A percentile compares a stretch with the other conserved stretches of the same genome.
Conservation (phyloP, 1,284 basidiomycete species). For the Trichosporon ovoides region DNA sequence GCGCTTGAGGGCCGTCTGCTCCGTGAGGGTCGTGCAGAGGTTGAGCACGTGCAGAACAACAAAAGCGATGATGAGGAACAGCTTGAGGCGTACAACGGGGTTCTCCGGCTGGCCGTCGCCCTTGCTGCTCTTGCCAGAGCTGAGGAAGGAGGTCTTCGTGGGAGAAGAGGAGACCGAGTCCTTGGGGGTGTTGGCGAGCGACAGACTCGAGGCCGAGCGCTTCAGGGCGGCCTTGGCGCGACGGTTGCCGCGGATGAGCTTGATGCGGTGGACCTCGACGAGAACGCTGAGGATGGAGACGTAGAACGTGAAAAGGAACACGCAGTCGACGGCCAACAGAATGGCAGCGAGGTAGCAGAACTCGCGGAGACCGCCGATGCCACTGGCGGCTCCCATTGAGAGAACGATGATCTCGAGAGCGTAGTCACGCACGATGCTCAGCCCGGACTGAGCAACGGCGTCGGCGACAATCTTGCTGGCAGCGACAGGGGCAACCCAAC, state of each 20-base stretch:
- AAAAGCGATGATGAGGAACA: conserved; percentile 85
- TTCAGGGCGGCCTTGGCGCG: conserved; percentile 21
- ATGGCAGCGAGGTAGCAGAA: conserved; percentile 85
- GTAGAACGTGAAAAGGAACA: conserved; percentile 86
- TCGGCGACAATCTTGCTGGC: conserved; percentile 79
- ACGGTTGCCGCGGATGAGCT: conserved; percentile 53
- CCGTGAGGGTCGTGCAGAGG: conserved; percentile 84
- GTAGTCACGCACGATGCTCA: conserved; percentile 85
- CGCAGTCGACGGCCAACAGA: conserved; percentile 76
- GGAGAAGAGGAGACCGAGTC: conserved; percentile 12
- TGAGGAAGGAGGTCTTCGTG: conserved; percentile 11
- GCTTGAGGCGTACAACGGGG: conserved; percentile 80
- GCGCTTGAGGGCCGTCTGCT: conserved; percentile 60
- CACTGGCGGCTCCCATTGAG: conserved; percentile 76
- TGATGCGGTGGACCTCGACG: conserved; percentile 72
- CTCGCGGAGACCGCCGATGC: conserved; percentile 84
- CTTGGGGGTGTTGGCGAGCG: conserved; percentile 13
- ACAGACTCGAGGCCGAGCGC: conserved; percentile 16
- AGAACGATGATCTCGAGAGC: conserved; percentile 87
- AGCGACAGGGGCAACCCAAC: conserved; percentile 57
- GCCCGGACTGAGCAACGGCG: conserved; percentile 71
- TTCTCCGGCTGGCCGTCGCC: conserved; percentile 53
- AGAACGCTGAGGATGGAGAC: conserved; percentile 83
- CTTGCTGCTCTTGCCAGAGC: conserved; percentile 10
- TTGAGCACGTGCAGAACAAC: conserved; percentile 85